phyloP scores from a whole-genome alignment of 1,139 yeast genomes.

The Pichiaceae sp. region DNA sequence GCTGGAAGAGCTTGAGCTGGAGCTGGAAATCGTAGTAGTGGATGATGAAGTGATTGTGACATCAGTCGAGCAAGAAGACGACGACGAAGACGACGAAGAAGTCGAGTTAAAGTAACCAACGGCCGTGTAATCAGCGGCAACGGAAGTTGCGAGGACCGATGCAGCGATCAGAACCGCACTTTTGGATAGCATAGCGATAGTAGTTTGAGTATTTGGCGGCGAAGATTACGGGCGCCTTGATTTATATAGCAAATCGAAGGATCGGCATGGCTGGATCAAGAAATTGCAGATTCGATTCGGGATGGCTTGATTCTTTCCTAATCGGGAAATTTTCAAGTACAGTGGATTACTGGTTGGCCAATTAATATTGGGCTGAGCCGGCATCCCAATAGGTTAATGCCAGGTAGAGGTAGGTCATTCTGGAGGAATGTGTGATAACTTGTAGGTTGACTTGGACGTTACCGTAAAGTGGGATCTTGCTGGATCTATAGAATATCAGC shows the following conservation, averaged over 20 bases:
- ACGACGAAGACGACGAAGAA: constrained; percentile 11
- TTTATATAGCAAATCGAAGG: background rate
- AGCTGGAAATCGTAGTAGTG: constrained; percentile 9
- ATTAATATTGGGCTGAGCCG: too few species aligned
- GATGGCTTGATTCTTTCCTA: background rate
- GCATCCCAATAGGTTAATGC: too few species aligned
- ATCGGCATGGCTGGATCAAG: background rate
- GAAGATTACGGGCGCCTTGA: background rate
- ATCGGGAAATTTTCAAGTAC: background rate
- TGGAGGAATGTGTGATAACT: too few species aligned
- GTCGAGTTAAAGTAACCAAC: constrained; percentile 5
- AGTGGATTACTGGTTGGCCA: too few species aligned
- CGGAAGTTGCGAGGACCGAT: background rate
- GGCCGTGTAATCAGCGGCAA: background rate
- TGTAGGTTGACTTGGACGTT: too few species aligned
- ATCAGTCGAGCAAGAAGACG: constrained; percentile 9
- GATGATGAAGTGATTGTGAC: constrained; percentile 10
- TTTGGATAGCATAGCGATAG: background rate
- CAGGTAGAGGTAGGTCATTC: too few species aligned
- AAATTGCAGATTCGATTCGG: background rate
- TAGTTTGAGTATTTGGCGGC: background rate
- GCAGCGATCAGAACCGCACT: background rate
- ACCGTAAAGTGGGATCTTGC: too few species aligned
- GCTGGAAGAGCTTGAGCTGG: constrained; percentile 9
- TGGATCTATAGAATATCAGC: too few species aligned